Percentiles rank a stretch among this genome's conserved stretches.
These are phyloP conservation scores for Polysphondylium violaceum DNA, from an alignment of 78 protist genomes.

Conservation along the genomic window DNA sequence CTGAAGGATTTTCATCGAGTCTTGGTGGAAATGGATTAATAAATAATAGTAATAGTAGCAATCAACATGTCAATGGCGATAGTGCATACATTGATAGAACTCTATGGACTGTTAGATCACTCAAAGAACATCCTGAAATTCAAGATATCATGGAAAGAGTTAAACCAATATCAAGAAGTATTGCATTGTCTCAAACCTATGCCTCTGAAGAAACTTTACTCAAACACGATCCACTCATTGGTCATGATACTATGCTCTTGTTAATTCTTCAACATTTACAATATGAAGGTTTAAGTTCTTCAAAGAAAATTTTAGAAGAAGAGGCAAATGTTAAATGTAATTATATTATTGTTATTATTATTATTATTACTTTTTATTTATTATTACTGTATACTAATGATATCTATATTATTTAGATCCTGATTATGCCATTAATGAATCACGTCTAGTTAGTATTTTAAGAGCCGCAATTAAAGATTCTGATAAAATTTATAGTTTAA, in stretches of 20 bases:
- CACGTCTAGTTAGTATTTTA: constrained; percentile 28
- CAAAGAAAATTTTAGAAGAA: constrained; percentile 46
- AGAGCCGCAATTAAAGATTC: constrained; percentile 61
- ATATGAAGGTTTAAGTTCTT: constrained; percentile 50
- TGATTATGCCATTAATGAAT: constrained; percentile 64
- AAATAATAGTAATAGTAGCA: not conserved
- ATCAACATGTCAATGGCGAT: constrained; percentile 22
- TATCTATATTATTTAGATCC: no score
- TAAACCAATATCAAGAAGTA: constrained; percentile 59
- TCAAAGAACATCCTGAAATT: constrained; percentile 75
- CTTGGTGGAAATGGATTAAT: not conserved
- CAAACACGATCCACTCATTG: constrained; percentile 67
- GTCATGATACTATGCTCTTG: constrained; percentile 69
- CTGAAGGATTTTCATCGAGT: not conserved
- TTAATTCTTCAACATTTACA: constrained; percentile 74
- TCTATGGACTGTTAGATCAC: constrained; percentile 70
- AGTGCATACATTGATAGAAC: constrained; percentile 41
- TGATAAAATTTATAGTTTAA: constrained; percentile 40
- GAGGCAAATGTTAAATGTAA: constrained; percentile 67
- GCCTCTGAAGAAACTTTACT: constrained; percentile 57
- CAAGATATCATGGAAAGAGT: constrained; percentile 47
- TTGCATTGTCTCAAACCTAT: constrained; percentile 58
- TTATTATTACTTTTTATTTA: not conserved
- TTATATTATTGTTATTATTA: not conserved
- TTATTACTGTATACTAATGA: not conserved